Conservation (phyloP, 169 alveolate genomes). For the Neospora caninum region DNA sequence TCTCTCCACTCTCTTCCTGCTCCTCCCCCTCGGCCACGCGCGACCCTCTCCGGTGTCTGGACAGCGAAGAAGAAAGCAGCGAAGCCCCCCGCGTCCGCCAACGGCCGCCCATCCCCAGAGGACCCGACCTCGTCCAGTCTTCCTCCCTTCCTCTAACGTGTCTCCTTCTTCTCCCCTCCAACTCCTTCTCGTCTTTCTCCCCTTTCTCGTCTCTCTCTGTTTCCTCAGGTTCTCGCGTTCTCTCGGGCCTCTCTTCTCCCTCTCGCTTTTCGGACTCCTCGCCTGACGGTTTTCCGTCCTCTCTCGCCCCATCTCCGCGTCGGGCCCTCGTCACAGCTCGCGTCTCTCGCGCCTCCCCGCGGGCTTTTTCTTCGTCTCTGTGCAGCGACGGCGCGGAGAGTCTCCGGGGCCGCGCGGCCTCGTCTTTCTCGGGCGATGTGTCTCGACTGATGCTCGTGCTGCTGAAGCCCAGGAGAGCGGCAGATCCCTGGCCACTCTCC, state of each 20-base stretch:
- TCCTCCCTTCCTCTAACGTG: background rate
- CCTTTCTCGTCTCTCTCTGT: background rate
- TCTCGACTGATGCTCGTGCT: constrained; percentile 38
- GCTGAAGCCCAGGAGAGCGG: constrained; percentile 4
- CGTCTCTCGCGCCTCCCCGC: background rate
- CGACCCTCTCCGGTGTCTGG: background rate
- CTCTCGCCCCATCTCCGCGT: background rate
- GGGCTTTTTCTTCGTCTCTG: background rate
- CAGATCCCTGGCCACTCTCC: background rate
- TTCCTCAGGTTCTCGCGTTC: background rate
- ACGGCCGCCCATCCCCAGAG: background rate
- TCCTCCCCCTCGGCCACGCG: background rate
- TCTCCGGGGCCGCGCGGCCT: background rate
- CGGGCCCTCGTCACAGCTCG: background rate
- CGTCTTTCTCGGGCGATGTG: background rate
- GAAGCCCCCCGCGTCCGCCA: background rate
- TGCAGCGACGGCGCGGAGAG: background rate
- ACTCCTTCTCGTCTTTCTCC: background rate
- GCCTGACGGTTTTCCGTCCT: too few species aligned
- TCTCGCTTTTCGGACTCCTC: background rate
- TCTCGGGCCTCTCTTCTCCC: background rate
- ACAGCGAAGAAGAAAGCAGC: background rate
- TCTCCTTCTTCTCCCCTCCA: background rate
- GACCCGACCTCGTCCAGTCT: background rate
- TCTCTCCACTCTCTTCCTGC: background rate